These are phyloP conservation scores for Leccinum insolens DNA, from an alignment of 1,284 basidiomycete genomes.

Conservation along the genomic window DNA sequence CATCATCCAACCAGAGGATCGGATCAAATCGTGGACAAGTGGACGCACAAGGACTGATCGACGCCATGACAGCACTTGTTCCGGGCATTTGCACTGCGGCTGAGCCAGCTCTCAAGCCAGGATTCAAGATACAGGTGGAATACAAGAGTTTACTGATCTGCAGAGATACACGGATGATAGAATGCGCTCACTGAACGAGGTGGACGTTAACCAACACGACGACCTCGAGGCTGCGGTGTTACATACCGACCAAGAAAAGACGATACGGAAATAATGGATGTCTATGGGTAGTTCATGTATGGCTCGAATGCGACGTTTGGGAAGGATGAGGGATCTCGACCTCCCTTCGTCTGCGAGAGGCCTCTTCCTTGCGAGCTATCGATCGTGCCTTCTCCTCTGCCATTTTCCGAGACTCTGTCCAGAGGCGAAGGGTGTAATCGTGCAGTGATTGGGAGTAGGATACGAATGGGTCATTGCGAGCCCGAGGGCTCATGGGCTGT, in stretches of 20 bases:
- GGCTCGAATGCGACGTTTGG: constrained; percentile 12
- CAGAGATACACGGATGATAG: constrained; percentile 17
- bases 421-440: constrained; percentile 66
- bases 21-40: background rate
- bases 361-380: constrained; percentile 31
- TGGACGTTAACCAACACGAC: constrained; percentile 15
- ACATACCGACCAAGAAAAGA: constrained; percentile 22
- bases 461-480: constrained; percentile 12
- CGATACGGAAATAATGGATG: constrained; percentile 1
- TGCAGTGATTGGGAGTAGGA: constrained; percentile 31
- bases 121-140: constrained; percentile 7
- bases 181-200: constrained; percentile 19
- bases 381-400: constrained; percentile 54
- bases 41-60: constrained; percentile 23
- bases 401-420: constrained; percentile 64
- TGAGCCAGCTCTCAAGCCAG: constrained; percentile 5
- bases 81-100: constrained; percentile 4
- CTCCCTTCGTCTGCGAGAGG: constrained; percentile 28
- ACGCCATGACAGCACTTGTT: constrained; percentile 2
- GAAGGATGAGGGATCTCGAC: constrained; percentile 11
- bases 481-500: constrained; percentile 25
- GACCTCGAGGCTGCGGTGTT: constrained; percentile 7
- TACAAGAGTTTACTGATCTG: constrained; percentile 22
- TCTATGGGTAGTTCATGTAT: constrained; percentile 20
- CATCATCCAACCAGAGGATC: constrained; percentile 1